phyloP scores from a whole-genome alignment of 73 alveolate genomes.

The Tetrahymena elliotti region DNA sequence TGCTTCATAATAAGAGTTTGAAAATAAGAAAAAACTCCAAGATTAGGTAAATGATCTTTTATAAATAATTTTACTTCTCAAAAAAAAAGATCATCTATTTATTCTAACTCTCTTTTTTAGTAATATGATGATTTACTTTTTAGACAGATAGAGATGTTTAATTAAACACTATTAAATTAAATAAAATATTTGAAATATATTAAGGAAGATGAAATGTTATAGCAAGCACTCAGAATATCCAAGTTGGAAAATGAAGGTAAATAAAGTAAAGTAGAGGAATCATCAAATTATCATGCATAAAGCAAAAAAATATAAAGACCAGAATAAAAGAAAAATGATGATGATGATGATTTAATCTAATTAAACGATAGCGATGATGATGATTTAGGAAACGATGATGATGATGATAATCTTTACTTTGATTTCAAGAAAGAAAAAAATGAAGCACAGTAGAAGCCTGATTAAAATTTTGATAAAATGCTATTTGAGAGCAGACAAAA shows the following conservation, averaged over 20 bases:
- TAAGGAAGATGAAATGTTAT: background rate
- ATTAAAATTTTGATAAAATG: background rate
- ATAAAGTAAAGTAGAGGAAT: background rate
- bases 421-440: background rate
- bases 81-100: no score
- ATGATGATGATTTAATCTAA: background rate
- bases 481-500: background rate
- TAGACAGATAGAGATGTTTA: background rate
- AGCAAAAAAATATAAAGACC: background rate
- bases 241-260: background rate
- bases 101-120: background rate
- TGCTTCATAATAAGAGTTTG: background rate
- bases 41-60: background rate
- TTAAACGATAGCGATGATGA: background rate
- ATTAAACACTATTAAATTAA: no score
- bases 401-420: background rate
- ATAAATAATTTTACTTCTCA: no score
- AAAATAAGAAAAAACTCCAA: background rate
- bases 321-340: background rate
- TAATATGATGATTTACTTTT: background rate
- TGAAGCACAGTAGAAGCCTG: background rate
- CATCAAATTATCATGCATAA: background rate
- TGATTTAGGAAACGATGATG: background rate
- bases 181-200: no score
- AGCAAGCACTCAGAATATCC: background rate